These are phyloP conservation scores for Penicillium argentinense DNA, from an alignment of 495 filamentous ascomycete genomes.

Conservation along the genomic window DNA sequence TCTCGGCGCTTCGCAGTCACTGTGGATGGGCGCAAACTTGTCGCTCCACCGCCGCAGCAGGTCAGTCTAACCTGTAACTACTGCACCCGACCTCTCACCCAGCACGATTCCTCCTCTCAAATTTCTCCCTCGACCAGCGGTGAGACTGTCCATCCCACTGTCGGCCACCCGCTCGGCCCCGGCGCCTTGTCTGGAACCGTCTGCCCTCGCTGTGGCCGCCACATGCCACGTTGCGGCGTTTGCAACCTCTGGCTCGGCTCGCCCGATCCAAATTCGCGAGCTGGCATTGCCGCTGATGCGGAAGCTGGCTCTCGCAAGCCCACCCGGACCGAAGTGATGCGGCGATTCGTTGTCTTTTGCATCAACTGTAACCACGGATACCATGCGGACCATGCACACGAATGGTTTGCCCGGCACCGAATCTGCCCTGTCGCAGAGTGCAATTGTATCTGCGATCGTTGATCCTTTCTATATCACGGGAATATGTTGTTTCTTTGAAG, in stretches of 20 bases:
- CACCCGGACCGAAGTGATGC: conserved; percentile 40
- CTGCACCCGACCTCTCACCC: conserved; percentile 61
- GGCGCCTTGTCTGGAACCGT: conserved; percentile 51
- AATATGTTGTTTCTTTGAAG: conserved; percentile 1
- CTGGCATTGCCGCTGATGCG: conserved; percentile 52
- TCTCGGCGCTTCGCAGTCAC: conserved; percentile 60
- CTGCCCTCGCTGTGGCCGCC: conserved; percentile 83
- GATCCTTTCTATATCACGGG: background rate
- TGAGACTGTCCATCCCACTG: conserved; percentile 38
- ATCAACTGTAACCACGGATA: conserved; percentile 85
- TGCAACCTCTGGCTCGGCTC: conserved; percentile 84
- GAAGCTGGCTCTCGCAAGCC: conserved; percentile 31
- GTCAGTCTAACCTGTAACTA: conserved; percentile 81
- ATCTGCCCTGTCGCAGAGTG: conserved; percentile 92
- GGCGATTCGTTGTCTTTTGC: conserved; percentile 72
- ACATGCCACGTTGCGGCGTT: conserved; percentile 85
- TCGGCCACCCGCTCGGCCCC: conserved; percentile 38
- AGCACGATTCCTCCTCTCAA: conserved; percentile 42
- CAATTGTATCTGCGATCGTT: conserved; percentile 71
- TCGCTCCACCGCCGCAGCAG: conserved; percentile 68
- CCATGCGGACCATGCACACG: conserved; percentile 82
- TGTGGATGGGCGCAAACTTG: conserved; percentile 61
- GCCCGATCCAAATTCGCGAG: conserved; percentile 64
- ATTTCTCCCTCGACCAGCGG: conserved; percentile 29
- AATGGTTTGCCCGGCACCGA: conserved; percentile 80